Conservation (phyloP, 257 asterid species). For the Solanum pinnatisectum region DNA sequence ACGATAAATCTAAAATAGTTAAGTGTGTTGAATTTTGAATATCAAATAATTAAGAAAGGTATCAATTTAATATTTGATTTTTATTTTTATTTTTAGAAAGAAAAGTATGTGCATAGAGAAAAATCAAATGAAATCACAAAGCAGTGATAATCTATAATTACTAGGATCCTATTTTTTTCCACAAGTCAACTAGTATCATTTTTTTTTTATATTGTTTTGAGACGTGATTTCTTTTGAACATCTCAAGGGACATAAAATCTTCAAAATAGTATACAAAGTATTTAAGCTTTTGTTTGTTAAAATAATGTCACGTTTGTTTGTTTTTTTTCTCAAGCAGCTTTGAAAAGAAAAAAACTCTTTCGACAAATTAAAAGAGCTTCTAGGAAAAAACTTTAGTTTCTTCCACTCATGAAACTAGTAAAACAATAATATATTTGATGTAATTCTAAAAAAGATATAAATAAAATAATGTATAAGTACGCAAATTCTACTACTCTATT, state of each 20-base stretch:
- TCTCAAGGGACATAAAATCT: neutral
- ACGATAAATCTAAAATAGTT: neutral
- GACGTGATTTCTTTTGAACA: neutral
- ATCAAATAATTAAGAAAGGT: neutral
- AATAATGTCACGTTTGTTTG: neutral
- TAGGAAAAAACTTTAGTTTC: neutral
- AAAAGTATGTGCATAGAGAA: neutral
- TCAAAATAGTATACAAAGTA: neutral
- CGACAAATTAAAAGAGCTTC: neutral
- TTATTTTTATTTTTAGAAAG: neutral
- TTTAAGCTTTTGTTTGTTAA: neutral
- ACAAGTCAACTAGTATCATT: neutral
- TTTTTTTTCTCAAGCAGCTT: neutral
- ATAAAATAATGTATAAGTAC: neutral
- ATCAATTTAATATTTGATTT: neutral
- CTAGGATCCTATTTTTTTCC: neutral
- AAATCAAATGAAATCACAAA: neutral
- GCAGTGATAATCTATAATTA: neutral
- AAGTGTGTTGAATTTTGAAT: neutral
- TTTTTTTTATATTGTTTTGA: neutral
- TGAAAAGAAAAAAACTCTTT: neutral
- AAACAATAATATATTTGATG: fast-evolving
- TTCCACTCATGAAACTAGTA: fast-evolving
- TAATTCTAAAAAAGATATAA: neutral
- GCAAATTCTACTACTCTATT: fast-evolving